phyloP scores from a whole-genome alignment of 148 eudicot genomes.

The Chenopodium berlandieri region DNA sequence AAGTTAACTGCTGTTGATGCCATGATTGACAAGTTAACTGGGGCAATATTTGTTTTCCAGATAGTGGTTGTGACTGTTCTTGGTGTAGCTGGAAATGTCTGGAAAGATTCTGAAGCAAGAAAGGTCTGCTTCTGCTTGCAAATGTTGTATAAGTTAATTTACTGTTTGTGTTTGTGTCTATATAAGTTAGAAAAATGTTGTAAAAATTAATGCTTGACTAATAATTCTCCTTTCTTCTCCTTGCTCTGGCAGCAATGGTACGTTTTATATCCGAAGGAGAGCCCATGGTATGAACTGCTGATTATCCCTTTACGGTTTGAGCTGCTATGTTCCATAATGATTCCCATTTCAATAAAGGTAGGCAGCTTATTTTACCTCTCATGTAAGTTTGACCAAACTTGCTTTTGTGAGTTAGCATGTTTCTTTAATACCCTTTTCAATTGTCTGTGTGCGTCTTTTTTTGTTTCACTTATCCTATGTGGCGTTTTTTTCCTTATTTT shows the following conservation, averaged over 20 bases:
- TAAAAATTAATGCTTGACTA: constrained; percentile 1
- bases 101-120: constrained; percentile 96
- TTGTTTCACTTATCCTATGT: neutral
- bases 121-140: constrained; percentile 56
- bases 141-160: neutral
- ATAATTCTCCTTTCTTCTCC: constrained; percentile 15
- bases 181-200: too few relatives aligned
- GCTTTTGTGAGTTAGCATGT: neutral
- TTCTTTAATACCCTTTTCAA: neutral
- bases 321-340: constrained; percentile 98
- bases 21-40: constrained; percentile 98
- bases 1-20: constrained; percentile 97
- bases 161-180: neutral
- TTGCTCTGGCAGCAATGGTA: constrained; percentile 85
- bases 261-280: constrained; percentile 76
- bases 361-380: constrained; percentile 4
- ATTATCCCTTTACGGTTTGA: constrained; percentile 94
- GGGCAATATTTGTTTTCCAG: constrained; percentile 96
- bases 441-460: neutral
- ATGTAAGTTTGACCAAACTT: neutral
- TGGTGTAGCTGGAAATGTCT: constrained; percentile 92
- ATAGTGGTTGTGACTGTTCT: constrained; percentile 91
- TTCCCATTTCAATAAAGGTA: constrained; percentile 98
- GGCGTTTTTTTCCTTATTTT: neutral
- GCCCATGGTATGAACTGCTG: constrained; percentile 94